Conservation (phyloP, 768 basidiomycete genomes). For the Boletales sp. region DNA sequence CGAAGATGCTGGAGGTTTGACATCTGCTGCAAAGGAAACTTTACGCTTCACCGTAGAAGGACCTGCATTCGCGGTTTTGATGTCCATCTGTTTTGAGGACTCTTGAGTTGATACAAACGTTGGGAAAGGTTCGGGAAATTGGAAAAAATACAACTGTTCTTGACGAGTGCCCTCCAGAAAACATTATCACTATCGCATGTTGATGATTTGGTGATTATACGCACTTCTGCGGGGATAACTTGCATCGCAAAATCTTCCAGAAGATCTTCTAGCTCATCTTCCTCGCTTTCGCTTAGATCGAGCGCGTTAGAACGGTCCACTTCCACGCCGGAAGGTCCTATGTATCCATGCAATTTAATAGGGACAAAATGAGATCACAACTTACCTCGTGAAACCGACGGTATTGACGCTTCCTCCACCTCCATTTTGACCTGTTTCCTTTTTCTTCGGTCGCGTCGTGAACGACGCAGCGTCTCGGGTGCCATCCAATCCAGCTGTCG, state of each 20-base stretch:
- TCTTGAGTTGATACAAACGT: slow-evolving; percentile 47
- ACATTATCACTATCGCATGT: background rate
- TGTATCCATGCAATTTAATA: background rate
- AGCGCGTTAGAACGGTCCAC: slow-evolving; percentile 57
- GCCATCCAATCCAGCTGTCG: slow-evolving; percentile 86
- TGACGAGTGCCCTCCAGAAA: slow-evolving; percentile 49
- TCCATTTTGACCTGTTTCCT: slow-evolving; percentile 39
- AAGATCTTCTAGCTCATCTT: slow-evolving; percentile 76
- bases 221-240: slow-evolving; percentile 39
- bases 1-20: slow-evolving; percentile 44
- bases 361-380: background rate
- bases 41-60: slow-evolving; percentile 33
- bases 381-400: slow-evolving; percentile 31
- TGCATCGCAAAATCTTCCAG: slow-evolving; percentile 62
- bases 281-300: slow-evolving; percentile 71
- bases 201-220: slow-evolving; percentile 1
- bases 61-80: slow-evolving; percentile 27
- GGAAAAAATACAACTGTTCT: slow-evolving; percentile 82
- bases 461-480: slow-evolving; percentile 65
- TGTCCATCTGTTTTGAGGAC: slow-evolving; percentile 31
- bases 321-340: slow-evolving; percentile 21
- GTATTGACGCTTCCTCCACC: slow-evolving; percentile 38
- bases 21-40: slow-evolving; percentile 64
- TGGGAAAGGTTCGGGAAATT: slow-evolving; percentile 86
- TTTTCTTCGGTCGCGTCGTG: slow-evolving; percentile 36